Conservation (phyloP, 2,329 filamentous ascomycete species). For the Trichoderma cornu-damae region DNA sequence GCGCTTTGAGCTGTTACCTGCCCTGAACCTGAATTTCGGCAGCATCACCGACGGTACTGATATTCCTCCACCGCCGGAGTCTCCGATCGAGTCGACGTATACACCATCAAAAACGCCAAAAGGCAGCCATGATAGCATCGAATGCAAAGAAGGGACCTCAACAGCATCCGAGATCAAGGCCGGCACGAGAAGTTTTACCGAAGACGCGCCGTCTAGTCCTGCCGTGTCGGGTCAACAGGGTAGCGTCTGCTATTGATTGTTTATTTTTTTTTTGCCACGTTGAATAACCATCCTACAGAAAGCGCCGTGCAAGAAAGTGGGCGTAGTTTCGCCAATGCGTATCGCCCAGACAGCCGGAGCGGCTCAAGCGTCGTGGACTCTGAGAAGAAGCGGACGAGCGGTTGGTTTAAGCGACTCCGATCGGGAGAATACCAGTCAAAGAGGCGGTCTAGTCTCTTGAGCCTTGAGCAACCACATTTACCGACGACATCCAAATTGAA, state of each 20-base stretch:
- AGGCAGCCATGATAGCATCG: constrained; percentile 19
- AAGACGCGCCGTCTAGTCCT: constrained; percentile 50
- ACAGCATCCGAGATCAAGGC: constrained; percentile 40
- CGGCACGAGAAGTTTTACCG: constrained; percentile 46
- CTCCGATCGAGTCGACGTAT: constrained; percentile 46
- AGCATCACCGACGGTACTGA: constrained; percentile 57
- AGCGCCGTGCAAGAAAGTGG: constrained; percentile 41
- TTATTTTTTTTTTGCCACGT: constrained; percentile 51
- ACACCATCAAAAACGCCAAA: constrained; percentile 38
- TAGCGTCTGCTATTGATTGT: constrained; percentile 54
- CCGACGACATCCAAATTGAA: constrained; percentile 33
- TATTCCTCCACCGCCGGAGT: constrained; percentile 55
- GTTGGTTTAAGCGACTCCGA: constrained; percentile 55
- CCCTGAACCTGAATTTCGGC: constrained; percentile 53
- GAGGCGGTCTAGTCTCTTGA: constrained; percentile 24
- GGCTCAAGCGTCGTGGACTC: constrained; percentile 46
- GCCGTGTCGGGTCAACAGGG: constrained; percentile 48
- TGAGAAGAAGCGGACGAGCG: constrained; percentile 52
- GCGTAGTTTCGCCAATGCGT: constrained; percentile 31
- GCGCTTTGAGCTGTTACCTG: constrained; percentile 51
- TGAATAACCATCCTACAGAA: constrained; percentile 51
- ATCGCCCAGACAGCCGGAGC: constrained; percentile 48
- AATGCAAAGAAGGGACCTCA: constrained; percentile 17
- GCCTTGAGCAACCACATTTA: constrained; percentile 33
- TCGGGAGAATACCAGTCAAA: constrained; percentile 39